Evolutionary conservation across 345 rosid species (phyloP), one percentile per base, ranked within the genome.

Genomic region (Abelmoschus esculentus): DNA sequence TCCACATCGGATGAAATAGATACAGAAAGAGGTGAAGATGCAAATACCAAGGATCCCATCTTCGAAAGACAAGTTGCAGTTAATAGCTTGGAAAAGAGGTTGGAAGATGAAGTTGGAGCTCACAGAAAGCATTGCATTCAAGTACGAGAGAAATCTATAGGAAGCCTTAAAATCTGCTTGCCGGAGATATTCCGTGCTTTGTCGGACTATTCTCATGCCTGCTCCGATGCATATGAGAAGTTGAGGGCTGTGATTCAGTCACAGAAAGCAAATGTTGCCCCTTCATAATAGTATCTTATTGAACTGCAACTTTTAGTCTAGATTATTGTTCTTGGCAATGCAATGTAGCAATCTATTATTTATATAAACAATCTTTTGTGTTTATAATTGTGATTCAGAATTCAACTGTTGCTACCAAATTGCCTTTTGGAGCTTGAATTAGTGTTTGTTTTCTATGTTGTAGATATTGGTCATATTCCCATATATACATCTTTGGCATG

Each of bases 171-270:
- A 79, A 80, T 83, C 6, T 88, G 91, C 11, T 69, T 93, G 81
- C 98, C 98, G 0, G 98, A 93, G 78, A 85, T 93, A 52, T 93
- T 91, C 70, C 87, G 91, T 0, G 92, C 96, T 0, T 46, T 93
- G 81, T 83, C 96, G n/a, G 89, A 88, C 75, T 88, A 86, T 69
- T 76, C 96, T 11, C 87, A 79, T 11, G 81, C 93, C 22, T 93
- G 90, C 76, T 81, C 82, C 4, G 91, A 89, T 28, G 84, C 86
- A 4, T 93, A 89, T 53, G 90, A 76, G 70, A 85, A 73, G 58
- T 77, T 93, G 78, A 88, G 89, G 67, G 66, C 75, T 57, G 50
- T 85, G 66, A 67, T 85, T 11, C 77, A 72, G 49, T 26, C 67
- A 49, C 86, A 76, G 72, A 83, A 80, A 31, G 61, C 72, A 47